Evolutionary conservation across 1,284 basidiomycete genomes (phyloP).

Genomic region (Heimioporus punctisporus): DNA sequence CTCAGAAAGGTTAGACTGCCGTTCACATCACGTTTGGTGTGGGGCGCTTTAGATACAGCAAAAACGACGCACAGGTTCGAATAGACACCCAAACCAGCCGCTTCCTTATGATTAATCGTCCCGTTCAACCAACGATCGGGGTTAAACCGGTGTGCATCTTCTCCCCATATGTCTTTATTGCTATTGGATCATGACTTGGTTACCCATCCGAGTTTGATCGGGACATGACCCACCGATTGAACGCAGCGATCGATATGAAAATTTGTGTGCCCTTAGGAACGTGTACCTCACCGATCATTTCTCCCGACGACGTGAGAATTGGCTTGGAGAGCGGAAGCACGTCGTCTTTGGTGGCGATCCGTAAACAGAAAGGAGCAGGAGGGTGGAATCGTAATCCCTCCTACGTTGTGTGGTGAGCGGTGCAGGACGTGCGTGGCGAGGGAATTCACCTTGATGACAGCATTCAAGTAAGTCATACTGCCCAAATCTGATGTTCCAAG

Average conservation of each 20-base stretch:
- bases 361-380: conserved; percentile 27
- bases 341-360: conserved; percentile 42
- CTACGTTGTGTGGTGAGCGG: conserved; percentile 7
- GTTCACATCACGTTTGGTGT: not conserved
- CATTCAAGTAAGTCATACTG: conserved; percentile 50
- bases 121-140: not conserved
- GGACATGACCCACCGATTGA: not conserved
- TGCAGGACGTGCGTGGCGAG: not conserved
- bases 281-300: not conserved
- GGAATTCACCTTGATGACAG: conserved; percentile 49
- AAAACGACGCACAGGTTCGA: not conserved
- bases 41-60: not conserved
- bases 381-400: conserved; percentile 43
- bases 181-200: not conserved
- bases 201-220: not conserved
- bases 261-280: not conserved
- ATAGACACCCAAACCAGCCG: not conserved
- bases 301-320: not conserved
- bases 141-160: not conserved
- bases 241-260: not conserved
- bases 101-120: not conserved
- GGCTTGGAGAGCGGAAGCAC: conserved; percentile 31
- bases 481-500: conserved; percentile 49
- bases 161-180: not conserved
- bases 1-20: not conserved